These are phyloP conservation scores for Tremellales sp. DNA, from an alignment of 1,284 basidiomycete genomes.

Conservation along the genomic window DNA sequence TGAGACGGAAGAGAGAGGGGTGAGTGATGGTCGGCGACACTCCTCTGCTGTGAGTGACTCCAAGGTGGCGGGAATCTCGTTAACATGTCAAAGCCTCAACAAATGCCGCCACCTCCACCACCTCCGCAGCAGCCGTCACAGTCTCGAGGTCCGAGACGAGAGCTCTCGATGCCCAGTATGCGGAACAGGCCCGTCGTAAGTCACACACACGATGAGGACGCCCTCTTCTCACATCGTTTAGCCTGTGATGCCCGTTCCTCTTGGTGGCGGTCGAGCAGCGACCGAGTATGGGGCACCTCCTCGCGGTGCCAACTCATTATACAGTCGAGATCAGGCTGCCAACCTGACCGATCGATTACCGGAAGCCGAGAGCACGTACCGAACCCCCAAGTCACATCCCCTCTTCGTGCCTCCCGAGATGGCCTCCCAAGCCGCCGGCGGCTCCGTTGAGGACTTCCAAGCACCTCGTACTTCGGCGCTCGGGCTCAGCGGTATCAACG, in stretches of 20 bases:
- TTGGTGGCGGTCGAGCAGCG: conserved; percentile 6
- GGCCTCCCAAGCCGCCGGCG: conserved; percentile 20
- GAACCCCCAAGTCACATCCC: conserved; percentile 19
- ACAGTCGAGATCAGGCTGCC: conserved; percentile 10
- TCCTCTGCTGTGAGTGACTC: too few species aligned
- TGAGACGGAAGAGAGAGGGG: conserved; percentile 21
- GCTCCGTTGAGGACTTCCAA: conserved; percentile 21
- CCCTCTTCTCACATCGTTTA: too few species aligned
- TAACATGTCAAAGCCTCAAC: too few species aligned
- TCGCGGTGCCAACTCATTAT: conserved; percentile 10
- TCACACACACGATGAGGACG: not conserved
- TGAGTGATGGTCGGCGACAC: too few species aligned
- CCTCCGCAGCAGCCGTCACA: not conserved
- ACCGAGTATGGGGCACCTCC: conserved; percentile 7
- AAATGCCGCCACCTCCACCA: not conserved
- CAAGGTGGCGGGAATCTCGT: too few species aligned
- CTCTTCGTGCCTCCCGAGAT: conserved; percentile 24
- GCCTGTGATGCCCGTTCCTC: conserved; percentile 29
- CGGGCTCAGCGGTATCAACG: conserved; percentile 27
- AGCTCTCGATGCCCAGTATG: conserved; percentile 32
- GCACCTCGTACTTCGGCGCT: conserved; percentile 27
- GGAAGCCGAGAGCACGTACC: conserved; percentile 12
- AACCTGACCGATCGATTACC: conserved; percentile 9
- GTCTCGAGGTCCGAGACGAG: conserved; percentile 8
- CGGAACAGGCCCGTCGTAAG: conserved; percentile 26